Conservation (phyloP, 2,329 filamentous ascomycete genomes). For the Parafenestella ontariensis region DNA sequence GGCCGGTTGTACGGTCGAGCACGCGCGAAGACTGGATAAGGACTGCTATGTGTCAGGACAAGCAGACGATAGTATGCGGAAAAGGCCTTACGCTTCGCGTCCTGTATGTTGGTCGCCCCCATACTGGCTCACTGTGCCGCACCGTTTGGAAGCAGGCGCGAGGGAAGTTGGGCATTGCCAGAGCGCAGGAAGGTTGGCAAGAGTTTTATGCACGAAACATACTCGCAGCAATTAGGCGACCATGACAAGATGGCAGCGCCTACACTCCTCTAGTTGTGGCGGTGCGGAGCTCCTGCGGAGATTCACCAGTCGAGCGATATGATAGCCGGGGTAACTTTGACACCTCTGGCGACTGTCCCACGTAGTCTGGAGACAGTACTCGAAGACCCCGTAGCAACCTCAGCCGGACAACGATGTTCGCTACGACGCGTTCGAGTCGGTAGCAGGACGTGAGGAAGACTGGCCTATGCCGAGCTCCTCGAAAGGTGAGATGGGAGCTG, state of each 20-base stretch:
- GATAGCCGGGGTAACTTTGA: background rate
- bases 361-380: background rate
- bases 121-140: constrained; percentile 24
- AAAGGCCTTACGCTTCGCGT: constrained; percentile 40
- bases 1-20: constrained; percentile 58
- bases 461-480: background rate
- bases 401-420: background rate
- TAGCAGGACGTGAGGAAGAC: background rate
- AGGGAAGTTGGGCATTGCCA: constrained; percentile 16
- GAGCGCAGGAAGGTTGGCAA: background rate
- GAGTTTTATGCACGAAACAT: background rate
- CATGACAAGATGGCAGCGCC: background rate
- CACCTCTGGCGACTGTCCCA: background rate
- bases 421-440: background rate
- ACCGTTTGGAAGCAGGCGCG: constrained; percentile 10
- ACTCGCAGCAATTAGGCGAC: constrained; percentile 5
- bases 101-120: constrained; percentile 44
- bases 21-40: constrained; percentile 35
- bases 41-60: constrained; percentile 30
- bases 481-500: constrained; percentile 1
- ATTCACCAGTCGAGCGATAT: constrained; percentile 4
- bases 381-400: background rate
- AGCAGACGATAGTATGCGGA: background rate
- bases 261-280: background rate
- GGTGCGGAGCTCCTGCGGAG: constrained; percentile 28